A percentile compares a stretch with the other conserved stretches of the same genome.
These are phyloP conservation scores for Pholiota microspora DNA, from an alignment of 768 basidiomycete species.

Conservation along the genomic window DNA sequence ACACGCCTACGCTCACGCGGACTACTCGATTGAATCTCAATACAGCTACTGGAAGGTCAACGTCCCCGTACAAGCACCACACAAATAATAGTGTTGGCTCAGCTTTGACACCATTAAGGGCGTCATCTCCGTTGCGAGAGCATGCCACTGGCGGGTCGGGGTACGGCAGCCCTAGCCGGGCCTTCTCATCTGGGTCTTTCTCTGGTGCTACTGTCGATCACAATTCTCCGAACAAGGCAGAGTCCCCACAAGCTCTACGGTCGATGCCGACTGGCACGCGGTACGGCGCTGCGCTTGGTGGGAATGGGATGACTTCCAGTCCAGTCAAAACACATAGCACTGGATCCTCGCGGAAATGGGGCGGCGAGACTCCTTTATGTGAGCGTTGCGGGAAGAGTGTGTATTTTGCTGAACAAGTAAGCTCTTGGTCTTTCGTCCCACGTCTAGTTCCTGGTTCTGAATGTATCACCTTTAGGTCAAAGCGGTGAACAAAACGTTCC, in stretches of 20 bases:
- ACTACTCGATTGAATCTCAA: neutral
- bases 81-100: neutral
- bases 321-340: conserved; percentile 33
- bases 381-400: conserved; percentile 73
- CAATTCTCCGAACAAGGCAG: neutral
- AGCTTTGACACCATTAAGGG: neutral
- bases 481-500: conserved; percentile 78
- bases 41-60: neutral
- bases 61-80: neutral
- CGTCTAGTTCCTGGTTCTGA: no score
- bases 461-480: conserved; percentile 53
- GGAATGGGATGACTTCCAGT: conserved; percentile 20
- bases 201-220: neutral
- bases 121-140: neutral
- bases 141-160: neutral
- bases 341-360: conserved; percentile 43
- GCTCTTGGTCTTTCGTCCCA: neutral
- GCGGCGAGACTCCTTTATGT: conserved; percentile 58
- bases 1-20: neutral
- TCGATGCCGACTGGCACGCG: conserved; percentile 58
- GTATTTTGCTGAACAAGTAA: conserved; percentile 83
- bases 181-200: neutral
- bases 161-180: neutral
- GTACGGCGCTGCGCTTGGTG: conserved; percentile 57
- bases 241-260: conserved; percentile 18